Evolutionary conservation across 345 rosid species (phyloP).

Genomic region (Sonneratia alba): DNA sequence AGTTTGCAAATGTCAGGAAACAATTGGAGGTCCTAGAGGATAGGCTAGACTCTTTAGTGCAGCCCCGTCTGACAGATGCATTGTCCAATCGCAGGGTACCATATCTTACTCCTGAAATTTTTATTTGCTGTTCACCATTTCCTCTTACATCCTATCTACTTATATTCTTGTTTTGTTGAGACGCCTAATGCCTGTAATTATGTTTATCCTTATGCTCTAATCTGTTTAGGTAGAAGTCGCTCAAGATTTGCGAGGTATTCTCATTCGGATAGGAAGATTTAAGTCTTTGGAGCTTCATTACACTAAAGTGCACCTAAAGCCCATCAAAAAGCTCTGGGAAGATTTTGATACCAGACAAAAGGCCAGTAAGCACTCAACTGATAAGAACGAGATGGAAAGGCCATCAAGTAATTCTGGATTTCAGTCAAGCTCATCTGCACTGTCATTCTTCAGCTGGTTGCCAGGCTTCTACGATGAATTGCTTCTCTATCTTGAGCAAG

Average conservation of each 20-base stretch:
- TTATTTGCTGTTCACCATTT: constrained; percentile 4
- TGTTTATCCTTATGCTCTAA: constrained; percentile 6
- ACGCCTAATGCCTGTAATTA: not conserved
- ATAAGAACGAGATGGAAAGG: constrained; percentile 51
- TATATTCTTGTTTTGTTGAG: not conserved
- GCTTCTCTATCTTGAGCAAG: constrained; percentile 92
- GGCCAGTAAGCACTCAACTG: constrained; percentile 47
- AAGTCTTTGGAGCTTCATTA: constrained; percentile 80
- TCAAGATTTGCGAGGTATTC: constrained; percentile 89
- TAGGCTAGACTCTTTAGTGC: constrained; percentile 88
- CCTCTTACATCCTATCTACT: not conserved
- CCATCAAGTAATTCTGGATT: constrained; percentile 36
- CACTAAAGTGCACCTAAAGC: constrained; percentile 79
- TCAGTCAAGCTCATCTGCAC: constrained; percentile 25
- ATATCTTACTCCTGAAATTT: not conserved
- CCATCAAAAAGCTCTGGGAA: constrained; percentile 86
- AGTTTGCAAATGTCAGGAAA: constrained; percentile 90
- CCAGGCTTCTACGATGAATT: constrained; percentile 91
- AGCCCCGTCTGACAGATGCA: constrained; percentile 93
- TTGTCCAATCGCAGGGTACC: constrained; percentile 81
- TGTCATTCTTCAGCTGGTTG: constrained; percentile 77
- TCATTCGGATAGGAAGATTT: constrained; percentile 90
- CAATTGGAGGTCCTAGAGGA: constrained; percentile 94
- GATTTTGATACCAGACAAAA: constrained; percentile 69
- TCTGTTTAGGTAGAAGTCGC: constrained; percentile 64